Evolutionary conservation across 352 stramenopile species (phyloP), one percentile per base, ranked within the genome.

Genomic region (Phytopythium aichiense): DNA sequence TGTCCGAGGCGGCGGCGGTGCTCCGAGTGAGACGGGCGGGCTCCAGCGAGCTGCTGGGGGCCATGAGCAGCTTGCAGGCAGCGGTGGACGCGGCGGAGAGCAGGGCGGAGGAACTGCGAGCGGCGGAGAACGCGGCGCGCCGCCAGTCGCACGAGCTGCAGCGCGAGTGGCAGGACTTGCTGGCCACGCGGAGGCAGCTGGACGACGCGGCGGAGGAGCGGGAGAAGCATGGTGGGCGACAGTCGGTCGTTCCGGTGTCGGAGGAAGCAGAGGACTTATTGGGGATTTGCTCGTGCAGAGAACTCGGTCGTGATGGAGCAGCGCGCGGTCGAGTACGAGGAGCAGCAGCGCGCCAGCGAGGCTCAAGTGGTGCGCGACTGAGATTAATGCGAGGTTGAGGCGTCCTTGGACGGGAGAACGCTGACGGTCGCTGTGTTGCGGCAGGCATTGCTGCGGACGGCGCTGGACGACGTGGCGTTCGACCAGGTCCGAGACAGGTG

Each of bases 281-380:
- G n/a, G n/a, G n/a, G n/a, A n/a, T n/a, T 1, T 63, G 49, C 11
- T 54, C 13, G n/a, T 18, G 7, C 45, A 84, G 76, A 84, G 56
- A 84, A 77, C 51, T 76, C 71, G 12, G 58, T 42, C 4, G 71
- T 69, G 25, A 81, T 84, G 66, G 58, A 70, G 64, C 76, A 84
- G 61, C 68, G 73, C 20, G 68, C 76, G 0, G 59, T 56, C 12
- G 76, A 84, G 53, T 65, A 72, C 50, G 46, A 50, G 3, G 66
- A 81, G 46, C 70, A 67, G 7, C 65, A 73, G 54, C 68, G 59
- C 35, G 57, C 28, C 6, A 76, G 65, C 49, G 65, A 79, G 37
- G 20, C 46, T 2, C 68, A 84, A n/a, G 40, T 84, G 65, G 75
- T 84, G 7, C 48, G 56, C 33, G 13, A 4, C 37, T 4, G 16